Evolutionary conservation across 352 stramenopile genomes (phyloP).

Genomic region (Sclerospora graminicola): DNA sequence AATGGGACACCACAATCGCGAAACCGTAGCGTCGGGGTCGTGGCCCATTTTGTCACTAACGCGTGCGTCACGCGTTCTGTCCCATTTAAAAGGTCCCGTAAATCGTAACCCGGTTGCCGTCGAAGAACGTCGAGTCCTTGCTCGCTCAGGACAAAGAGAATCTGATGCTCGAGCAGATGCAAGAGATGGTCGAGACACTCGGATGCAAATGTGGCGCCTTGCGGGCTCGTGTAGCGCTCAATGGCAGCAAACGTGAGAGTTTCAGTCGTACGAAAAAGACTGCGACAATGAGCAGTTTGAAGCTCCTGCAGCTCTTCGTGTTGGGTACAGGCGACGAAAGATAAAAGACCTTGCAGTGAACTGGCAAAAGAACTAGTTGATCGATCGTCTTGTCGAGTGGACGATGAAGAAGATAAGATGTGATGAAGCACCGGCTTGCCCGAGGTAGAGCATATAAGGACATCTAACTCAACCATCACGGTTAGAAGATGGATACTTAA

Average conservation of each 20-base stretch:
- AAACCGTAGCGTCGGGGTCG: slow-evolving; percentile 28
- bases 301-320: slow-evolving; percentile 47
- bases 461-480: slow-evolving; percentile 27
- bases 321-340: slow-evolving; percentile 47
- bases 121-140: slow-evolving; percentile 49
- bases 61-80: slow-evolving; percentile 42
- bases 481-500: too few species aligned
- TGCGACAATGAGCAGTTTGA: slow-evolving; percentile 23
- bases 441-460: slow-evolving; percentile 46
- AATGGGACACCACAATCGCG: slow-evolving; percentile 39
- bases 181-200: slow-evolving; percentile 39
- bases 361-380: slow-evolving; percentile 40
- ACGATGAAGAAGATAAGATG: background rate
- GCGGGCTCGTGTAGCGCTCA: slow-evolving; percentile 12
- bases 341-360: slow-evolving; percentile 54
- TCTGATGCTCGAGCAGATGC: slow-evolving; percentile 38
- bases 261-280: slow-evolving; percentile 37
- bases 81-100: slow-evolving; percentile 55
- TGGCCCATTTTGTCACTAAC: slow-evolving; percentile 32
- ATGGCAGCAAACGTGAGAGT: slow-evolving; percentile 49
- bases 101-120: slow-evolving; percentile 50
- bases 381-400: slow-evolving; percentile 10
- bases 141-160: slow-evolving; percentile 52
- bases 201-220: slow-evolving; percentile 9
- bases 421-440: slow-evolving; percentile 55